Percentiles rank a stretch among this genome's conserved stretches.
These are phyloP conservation scores for Microsporum canis DNA, from an alignment of 2,329 filamentous ascomycete genomes.

Conservation along the genomic window DNA sequence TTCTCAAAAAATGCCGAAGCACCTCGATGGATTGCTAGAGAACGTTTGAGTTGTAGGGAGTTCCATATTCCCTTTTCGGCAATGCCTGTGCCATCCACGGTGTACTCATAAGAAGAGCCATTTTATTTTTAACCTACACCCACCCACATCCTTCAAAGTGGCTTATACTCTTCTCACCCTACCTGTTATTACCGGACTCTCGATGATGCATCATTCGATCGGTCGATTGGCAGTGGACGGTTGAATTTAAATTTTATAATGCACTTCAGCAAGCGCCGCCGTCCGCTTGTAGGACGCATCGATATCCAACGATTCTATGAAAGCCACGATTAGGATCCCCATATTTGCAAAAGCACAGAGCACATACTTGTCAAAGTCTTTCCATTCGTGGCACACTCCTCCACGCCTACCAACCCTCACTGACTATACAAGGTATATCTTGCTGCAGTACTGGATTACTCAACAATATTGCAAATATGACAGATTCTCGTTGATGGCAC, in stretches of 20 bases:
- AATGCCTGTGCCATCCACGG: not conserved
- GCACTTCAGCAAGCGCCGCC: not conserved
- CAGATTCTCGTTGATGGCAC: not conserved
- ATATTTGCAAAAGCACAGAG: not conserved
- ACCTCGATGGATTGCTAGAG: not conserved
- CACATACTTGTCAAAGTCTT: not conserved
- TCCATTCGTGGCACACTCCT: not conserved
- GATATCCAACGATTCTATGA: not conserved
- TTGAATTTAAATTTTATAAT: not conserved
- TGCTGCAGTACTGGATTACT: not conserved
- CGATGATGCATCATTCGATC: not conserved
- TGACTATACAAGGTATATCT: too few relatives aligned
- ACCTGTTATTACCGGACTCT: not conserved
- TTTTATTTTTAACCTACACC: not conserved
- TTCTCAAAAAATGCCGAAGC: not conserved
- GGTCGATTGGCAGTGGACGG: not conserved
- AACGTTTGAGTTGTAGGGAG: too few relatives aligned
- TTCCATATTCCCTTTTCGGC: not conserved
- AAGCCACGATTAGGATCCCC: not conserved
- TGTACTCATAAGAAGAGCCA: not conserved
- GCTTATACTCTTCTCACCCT: not conserved
- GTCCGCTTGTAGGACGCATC: not conserved
- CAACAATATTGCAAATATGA: not conserved
- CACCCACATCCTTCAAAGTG: not conserved
- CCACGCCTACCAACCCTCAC: too few relatives aligned